phyloP scores from a whole-genome alignment of 805 yeast species.

The Barnettozyma siamensis region DNA sequence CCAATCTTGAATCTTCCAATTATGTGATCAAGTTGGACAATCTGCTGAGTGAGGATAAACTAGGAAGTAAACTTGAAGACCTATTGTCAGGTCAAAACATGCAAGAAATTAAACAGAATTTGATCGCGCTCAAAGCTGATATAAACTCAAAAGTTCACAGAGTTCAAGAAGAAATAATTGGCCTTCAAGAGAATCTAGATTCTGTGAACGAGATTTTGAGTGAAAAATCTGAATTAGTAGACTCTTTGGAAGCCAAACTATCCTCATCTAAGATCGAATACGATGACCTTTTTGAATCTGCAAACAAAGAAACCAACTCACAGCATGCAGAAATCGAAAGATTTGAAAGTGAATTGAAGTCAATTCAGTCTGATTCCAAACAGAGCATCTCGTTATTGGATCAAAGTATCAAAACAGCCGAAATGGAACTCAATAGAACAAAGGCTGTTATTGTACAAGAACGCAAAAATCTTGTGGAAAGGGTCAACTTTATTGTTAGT shows the following conservation, averaged over 20 bases:
- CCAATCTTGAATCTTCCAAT: slow-evolving; percentile 23
- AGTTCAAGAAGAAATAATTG: slow-evolving; percentile 51
- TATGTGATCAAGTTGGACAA: slow-evolving; percentile 39
- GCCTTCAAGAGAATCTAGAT: slow-evolving; percentile 54
- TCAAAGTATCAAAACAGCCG: slow-evolving; percentile 44
- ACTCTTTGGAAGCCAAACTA: slow-evolving; percentile 51
- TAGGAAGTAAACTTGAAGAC: slow-evolving; percentile 41
- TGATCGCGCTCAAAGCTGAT: slow-evolving; percentile 40
- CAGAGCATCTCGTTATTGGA: slow-evolving; percentile 46
- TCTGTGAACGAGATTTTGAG: slow-evolving; percentile 46
- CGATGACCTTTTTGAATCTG: slow-evolving; percentile 50
- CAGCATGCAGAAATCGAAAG: slow-evolving; percentile 62
- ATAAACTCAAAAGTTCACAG: slow-evolving; percentile 41
- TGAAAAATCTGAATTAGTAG: slow-evolving; percentile 52
- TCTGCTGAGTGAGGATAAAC: slow-evolving; percentile 35
- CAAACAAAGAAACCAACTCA: slow-evolving; percentile 45
- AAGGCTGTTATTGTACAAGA: slow-evolving; percentile 41
- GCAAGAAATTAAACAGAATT: slow-evolving; percentile 31
- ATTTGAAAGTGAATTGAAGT: slow-evolving; percentile 51
- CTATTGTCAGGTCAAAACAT: slow-evolving; percentile 34
- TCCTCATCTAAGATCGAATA: slow-evolving; percentile 45
- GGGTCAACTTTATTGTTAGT: slow-evolving; percentile 53
- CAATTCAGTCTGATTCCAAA: slow-evolving; percentile 41
- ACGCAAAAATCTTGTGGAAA: slow-evolving; percentile 44
- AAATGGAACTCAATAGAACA: slow-evolving; percentile 47